Evolutionary conservation across 1,284 basidiomycete species (phyloP).

Genomic region (Ceratobasidium sp.): DNA sequence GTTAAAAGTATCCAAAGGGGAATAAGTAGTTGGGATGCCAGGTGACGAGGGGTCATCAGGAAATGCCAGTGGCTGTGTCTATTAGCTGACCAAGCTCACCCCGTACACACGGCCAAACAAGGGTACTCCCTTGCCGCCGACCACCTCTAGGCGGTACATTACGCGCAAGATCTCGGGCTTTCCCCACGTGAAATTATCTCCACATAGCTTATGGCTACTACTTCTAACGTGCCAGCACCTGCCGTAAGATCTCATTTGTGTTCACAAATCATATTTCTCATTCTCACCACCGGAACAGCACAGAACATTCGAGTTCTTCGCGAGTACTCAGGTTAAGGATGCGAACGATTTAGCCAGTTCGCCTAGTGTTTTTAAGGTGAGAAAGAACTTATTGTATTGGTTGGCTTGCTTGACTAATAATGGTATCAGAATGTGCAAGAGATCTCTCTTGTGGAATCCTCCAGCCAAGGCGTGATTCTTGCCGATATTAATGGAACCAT

Average conservation of each 20-base stretch:
- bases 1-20: no score
- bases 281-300: conserved; percentile 58
- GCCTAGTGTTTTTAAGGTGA: conserved; percentile 78
- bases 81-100: no score
- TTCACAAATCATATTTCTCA: neutral
- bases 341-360: conserved; percentile 73
- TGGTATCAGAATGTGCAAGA: conserved; percentile 64
- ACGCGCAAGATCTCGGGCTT: neutral
- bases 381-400: conserved; percentile 20
- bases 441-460: conserved; percentile 69
- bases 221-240: conserved; percentile 38
- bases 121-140: neutral
- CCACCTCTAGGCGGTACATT: neutral
- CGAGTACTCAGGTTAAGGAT: conserved; percentile 75
- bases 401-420: conserved; percentile 26
- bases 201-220: conserved; percentile 32
- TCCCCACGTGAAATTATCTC: neutral
- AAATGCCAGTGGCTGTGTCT: no score
- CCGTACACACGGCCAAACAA: no score
- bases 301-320: conserved; percentile 85
- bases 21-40: no score
- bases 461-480: conserved; percentile 68
- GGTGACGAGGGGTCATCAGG: no score
- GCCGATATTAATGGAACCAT: conserved; percentile 83
- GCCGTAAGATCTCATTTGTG: conserved; percentile 33